A percentile compares a stretch with the other conserved stretches of the same genome.
Conservation (phyloP, 176 grass and related monocot genomes). For the Oryza glumipatula region DNA sequence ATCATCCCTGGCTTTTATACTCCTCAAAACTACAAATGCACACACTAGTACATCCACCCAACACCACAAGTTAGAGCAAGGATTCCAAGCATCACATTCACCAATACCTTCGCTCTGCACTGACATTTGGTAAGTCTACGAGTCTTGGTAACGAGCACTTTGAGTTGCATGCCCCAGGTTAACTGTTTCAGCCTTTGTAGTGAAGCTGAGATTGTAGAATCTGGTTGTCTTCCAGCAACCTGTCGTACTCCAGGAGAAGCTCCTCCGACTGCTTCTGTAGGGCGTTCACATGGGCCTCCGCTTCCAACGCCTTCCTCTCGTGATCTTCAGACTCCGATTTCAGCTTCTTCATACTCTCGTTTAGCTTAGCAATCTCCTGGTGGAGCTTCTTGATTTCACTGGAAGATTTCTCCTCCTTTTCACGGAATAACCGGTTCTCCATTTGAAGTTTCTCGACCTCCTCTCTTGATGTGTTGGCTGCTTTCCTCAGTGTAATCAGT, state of each 20-base stretch:
- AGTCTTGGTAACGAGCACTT: slow-evolving; percentile 5
- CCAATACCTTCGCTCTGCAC: not conserved
- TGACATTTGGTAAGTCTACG: not conserved
- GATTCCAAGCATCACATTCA: slow-evolving; percentile 19
- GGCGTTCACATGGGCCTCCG: slow-evolving; percentile 70
- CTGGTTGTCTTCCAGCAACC: slow-evolving; percentile 89
- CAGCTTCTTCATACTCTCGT: slow-evolving; percentile 68
- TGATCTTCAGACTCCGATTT: slow-evolving; percentile 60
- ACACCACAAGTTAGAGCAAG: slow-evolving; percentile 6
- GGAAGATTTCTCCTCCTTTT: slow-evolving; percentile 62
- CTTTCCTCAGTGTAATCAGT: slow-evolving; percentile 60
- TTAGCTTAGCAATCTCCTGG: slow-evolving; percentile 51
- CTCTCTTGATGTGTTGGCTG: slow-evolving; percentile 57
- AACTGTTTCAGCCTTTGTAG: slow-evolving; percentile 50
- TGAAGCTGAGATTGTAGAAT: slow-evolving; percentile 74
- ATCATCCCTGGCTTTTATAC: not conserved
- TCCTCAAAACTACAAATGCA: slow-evolving; percentile 27
- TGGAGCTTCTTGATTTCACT: slow-evolving; percentile 65
- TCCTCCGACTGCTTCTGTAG: slow-evolving; percentile 85
- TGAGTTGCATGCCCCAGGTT: not conserved
- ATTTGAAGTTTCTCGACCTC: slow-evolving; percentile 81
- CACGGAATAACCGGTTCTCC: slow-evolving; percentile 56
- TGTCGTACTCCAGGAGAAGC: slow-evolving; percentile 85
- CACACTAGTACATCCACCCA: not conserved
- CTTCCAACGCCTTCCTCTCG: slow-evolving; percentile 47